These are phyloP conservation scores for Dictyostelium intermedium DNA, from an alignment of 78 protist genomes.

Conservation along the genomic window DNA sequence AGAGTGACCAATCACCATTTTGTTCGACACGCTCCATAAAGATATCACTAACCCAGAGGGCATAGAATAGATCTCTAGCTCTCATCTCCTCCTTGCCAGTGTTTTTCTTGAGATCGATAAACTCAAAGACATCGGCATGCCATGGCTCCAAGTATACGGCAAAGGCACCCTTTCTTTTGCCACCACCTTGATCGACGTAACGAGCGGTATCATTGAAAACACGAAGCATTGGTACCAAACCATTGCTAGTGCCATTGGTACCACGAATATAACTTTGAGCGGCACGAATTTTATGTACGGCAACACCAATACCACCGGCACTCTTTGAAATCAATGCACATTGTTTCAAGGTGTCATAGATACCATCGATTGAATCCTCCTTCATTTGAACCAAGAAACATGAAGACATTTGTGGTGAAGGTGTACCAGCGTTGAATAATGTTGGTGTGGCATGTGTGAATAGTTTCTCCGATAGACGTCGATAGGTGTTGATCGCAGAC, in stretches of 20 bases:
- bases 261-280: conserved; percentile 93
- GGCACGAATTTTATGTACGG: conserved; percentile 95
- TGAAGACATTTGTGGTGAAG: conserved; percentile 95
- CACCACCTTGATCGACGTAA: conserved; percentile 98
- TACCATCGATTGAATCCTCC: conserved; percentile 96
- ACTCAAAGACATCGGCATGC: conserved; percentile 98
- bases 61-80: conserved; percentile 98
- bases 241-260: conserved; percentile 95
- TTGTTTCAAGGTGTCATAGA: conserved; percentile 96
- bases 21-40: conserved; percentile 98
- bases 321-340: conserved; percentile 95
- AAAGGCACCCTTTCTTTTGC: conserved; percentile 98
- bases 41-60: conserved; percentile 98
- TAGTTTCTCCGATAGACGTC: conserved; percentile 76
- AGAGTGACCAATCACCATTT: conserved; percentile 94
- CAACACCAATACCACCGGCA: conserved; percentile 99
- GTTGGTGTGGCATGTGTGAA: conserved; percentile 99
- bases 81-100: conserved; percentile 95
- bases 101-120: conserved; percentile 91
- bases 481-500: conserved; percentile 93
- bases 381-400: conserved; percentile 97
- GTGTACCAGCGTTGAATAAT: conserved; percentile 98
- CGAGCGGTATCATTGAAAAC: conserved; percentile 98
- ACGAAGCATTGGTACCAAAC: conserved; percentile 99
- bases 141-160: conserved; percentile 99